Conservation (phyloP, 1,139 yeast species). For the Groenewaldozyma auringiensis region DNA sequence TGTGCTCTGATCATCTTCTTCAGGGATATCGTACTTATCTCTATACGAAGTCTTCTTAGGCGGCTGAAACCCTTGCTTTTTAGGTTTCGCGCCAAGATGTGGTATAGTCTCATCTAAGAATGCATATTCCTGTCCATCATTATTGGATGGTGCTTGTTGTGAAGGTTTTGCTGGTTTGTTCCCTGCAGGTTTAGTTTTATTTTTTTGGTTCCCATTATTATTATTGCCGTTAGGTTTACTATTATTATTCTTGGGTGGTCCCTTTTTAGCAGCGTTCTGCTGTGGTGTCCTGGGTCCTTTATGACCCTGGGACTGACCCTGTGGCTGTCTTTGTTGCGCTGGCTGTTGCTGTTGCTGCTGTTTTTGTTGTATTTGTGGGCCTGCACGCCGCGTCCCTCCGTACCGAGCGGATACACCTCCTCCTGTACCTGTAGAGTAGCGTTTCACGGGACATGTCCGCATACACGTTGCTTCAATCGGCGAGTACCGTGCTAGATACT, state of each 20-base stretch:
- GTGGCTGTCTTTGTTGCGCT: neutral
- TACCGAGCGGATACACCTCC: neutral
- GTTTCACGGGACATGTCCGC: too few species aligned
- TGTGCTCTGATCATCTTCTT: neutral
- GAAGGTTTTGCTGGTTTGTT: neutral
- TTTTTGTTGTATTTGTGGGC: neutral
- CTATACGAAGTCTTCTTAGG: neutral
- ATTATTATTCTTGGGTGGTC: too few species aligned
- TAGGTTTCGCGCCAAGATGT: neutral
- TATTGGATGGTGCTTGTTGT: neutral
- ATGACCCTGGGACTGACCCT: neutral
- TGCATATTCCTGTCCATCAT: neutral
- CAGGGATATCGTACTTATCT: neutral
- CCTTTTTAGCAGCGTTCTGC: neutral
- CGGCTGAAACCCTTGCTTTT: neutral
- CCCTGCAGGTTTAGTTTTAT: neutral
- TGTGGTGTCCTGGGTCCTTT: neutral
- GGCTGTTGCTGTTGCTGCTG: neutral
- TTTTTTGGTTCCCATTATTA: neutral
- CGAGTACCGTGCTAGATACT: too few species aligned
- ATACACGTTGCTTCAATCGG: too few species aligned
- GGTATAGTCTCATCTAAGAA: slow-evolving; percentile 2
- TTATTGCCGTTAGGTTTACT: neutral
- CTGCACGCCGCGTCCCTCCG: neutral
- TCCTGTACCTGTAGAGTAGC: too few species aligned